These are phyloP conservation scores for Sparassis latifolia DNA, from an alignment of 1,284 basidiomycete species.

Conservation along the genomic window DNA sequence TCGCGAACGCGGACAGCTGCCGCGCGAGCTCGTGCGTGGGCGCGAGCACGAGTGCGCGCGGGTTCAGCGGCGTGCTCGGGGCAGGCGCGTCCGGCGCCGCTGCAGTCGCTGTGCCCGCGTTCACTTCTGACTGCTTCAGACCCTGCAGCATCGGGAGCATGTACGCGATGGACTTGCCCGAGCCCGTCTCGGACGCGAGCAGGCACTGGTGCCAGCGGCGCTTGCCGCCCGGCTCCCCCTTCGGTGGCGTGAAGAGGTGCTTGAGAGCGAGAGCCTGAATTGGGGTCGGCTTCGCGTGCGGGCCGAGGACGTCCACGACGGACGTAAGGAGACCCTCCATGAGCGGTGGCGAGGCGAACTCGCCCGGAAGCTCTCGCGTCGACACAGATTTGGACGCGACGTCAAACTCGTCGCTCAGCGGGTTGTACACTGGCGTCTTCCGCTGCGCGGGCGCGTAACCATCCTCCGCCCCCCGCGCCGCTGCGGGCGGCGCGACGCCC, in stretches of 20 bases:
- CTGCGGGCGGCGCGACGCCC: not conserved
- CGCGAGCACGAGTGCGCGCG: slow-evolving; percentile 74
- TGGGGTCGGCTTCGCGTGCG: slow-evolving; percentile 52
- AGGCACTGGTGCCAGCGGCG: slow-evolving; percentile 49
- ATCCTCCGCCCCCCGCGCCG: not conserved
- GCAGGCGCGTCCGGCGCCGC: not conserved
- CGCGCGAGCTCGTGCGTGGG: slow-evolving; percentile 86
- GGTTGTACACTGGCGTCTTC: slow-evolving; percentile 20
- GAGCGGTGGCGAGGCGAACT: slow-evolving; percentile 65
- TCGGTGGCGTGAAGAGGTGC: slow-evolving; percentile 36
- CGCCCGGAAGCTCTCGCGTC: slow-evolving; percentile 17
- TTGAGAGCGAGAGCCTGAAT: slow-evolving; percentile 71
- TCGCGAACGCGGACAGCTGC: slow-evolving; percentile 70
- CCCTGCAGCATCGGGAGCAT: slow-evolving; percentile 76
- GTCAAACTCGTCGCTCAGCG: slow-evolving; percentile 36
- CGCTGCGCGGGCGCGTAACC: not conserved
- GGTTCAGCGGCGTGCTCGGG: slow-evolving; percentile 36
- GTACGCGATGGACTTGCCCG: slow-evolving; percentile 88
- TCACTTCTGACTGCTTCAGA: slow-evolving; percentile 56
- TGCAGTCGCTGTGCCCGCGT: slow-evolving; percentile 1
- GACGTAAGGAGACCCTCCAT: slow-evolving; percentile 53
- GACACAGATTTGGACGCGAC: slow-evolving; percentile 21
- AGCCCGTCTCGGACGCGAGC: slow-evolving; percentile 83
- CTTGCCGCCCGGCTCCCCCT: slow-evolving; percentile 3
- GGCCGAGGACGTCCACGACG: slow-evolving; percentile 50